Conservation (phyloP, 805 yeast genomes). For the Metschnikowia dekortorum region DNA sequence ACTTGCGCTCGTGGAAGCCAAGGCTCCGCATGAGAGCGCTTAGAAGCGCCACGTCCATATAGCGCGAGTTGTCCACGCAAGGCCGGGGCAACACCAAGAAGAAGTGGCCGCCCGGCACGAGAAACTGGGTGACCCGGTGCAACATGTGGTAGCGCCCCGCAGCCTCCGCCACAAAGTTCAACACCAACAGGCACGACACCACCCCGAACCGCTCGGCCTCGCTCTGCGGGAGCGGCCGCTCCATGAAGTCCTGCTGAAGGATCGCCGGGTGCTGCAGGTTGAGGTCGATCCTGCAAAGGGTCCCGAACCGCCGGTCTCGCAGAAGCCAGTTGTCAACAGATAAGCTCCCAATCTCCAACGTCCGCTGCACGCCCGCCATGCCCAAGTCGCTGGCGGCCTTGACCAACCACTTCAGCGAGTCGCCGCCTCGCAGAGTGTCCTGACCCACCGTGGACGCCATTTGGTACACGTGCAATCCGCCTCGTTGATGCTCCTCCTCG, state of each 20-base stretch:
- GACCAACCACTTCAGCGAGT: conserved; percentile 77
- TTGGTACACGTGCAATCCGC: conserved; percentile 80
- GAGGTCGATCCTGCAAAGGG: conserved; percentile 66
- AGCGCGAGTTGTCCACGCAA: conserved; percentile 78
- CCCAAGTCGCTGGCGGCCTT: conserved; percentile 54
- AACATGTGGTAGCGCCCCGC: conserved; percentile 75
- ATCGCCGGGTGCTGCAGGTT: conserved; percentile 75
- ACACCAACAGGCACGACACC: conserved; percentile 79
- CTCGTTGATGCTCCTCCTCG: conserved; percentile 56
- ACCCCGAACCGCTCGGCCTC: conserved; percentile 52
- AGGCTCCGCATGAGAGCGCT: conserved; percentile 46
- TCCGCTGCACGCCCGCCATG: conserved; percentile 17
- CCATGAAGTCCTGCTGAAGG: conserved; percentile 78
- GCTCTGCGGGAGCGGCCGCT: conserved; percentile 53
- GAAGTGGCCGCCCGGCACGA: conserved; percentile 40
- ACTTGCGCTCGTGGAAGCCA: conserved; percentile 51
- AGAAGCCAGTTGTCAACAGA: conserved; percentile 66
- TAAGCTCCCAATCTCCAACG: conserved; percentile 83
- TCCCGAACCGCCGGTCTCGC: conserved; percentile 47
- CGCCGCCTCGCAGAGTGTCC: conserved; percentile 75
- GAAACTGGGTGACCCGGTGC: conserved; percentile 50
- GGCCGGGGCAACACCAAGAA: conserved; percentile 88
- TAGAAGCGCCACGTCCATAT: conserved; percentile 48
- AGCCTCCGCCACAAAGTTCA: conserved; percentile 82
- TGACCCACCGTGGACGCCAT: conserved; percentile 86